A percentile compares a stretch with the other conserved stretches of the same genome.
These are phyloP conservation scores for Salix purpurea DNA, from an alignment of 345 rosid genomes.

Conservation along the genomic window DNA sequence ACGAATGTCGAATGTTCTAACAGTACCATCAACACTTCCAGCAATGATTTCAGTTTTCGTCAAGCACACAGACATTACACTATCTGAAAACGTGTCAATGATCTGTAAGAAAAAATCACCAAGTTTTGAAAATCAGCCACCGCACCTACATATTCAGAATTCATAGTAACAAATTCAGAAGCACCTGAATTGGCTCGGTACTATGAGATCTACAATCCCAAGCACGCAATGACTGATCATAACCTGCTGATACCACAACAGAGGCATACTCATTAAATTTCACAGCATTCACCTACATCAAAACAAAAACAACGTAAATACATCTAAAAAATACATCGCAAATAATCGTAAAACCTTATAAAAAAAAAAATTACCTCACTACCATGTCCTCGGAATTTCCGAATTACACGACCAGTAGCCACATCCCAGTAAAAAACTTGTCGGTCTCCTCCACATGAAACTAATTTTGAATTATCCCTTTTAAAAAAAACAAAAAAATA, in stretches of 20 bases:
- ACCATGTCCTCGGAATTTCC: conserved; percentile 91
- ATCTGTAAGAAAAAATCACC: conserved; percentile 40
- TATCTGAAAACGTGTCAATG: conserved; percentile 72
- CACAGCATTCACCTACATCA: conserved; percentile 77
- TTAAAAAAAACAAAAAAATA: background rate
- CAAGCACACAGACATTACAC: conserved; percentile 92
- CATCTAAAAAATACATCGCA: background rate
- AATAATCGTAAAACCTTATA: background rate
- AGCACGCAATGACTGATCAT: conserved; percentile 80
- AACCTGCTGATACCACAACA: conserved; percentile 89
- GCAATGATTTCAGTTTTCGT: conserved; percentile 90
- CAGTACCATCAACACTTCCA: conserved; percentile 98
- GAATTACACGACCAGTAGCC: conserved; percentile 76
- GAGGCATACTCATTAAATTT: conserved; percentile 79
- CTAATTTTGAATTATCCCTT: conserved; percentile 80
- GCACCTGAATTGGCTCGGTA: conserved; percentile 91
- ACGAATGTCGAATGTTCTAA: conserved; percentile 93
- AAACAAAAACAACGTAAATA: background rate
- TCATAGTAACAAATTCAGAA: background rate
- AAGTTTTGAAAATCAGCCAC: background rate
- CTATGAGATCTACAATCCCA: conserved; percentile 98
- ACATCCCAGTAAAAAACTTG: conserved; percentile 98
- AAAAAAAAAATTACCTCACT: conserved; percentile 50
- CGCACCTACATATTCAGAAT: background rate
- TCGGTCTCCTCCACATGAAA: conserved; percentile 94